Conservation (phyloP, 2,329 filamentous ascomycete species). For the Fusarium marasasianum region DNA sequence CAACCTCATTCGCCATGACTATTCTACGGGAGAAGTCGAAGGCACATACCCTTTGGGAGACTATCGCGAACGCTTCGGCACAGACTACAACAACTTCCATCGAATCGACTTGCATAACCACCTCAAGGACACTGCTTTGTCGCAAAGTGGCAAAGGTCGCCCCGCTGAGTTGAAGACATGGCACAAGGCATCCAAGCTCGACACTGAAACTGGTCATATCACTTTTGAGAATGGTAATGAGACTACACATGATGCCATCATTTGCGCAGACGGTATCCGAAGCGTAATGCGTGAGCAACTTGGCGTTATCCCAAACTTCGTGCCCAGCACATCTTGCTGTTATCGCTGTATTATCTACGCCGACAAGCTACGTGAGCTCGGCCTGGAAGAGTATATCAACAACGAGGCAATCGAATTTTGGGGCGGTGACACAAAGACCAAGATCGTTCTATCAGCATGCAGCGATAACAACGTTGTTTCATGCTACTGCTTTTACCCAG, state of each 20-base stretch:
- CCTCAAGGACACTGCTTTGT: conserved; percentile 2
- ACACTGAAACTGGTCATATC: neutral
- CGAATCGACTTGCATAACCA: conserved; percentile 12
- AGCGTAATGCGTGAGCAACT: conserved; percentile 12
- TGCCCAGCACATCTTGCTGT: conserved; percentile 11
- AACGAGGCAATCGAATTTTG: conserved; percentile 67
- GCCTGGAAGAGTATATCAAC: conserved; percentile 7
- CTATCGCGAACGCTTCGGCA: conserved; percentile 9
- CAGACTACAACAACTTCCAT: conserved; percentile 20
- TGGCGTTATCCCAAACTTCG: neutral
- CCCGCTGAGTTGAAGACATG: conserved; percentile 2
- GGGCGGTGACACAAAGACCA: conserved; percentile 66
- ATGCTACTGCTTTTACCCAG: conserved; percentile 73
- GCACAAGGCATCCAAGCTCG: neutral
- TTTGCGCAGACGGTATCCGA: conserved; percentile 11
- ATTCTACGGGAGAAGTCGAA: neutral
- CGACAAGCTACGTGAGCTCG: neutral
- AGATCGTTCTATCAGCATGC: conserved; percentile 72
- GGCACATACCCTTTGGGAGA: conserved; percentile 15
- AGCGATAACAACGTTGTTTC: conserved; percentile 67
- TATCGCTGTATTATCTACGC: conserved; percentile 16
- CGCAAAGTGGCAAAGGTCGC: neutral
- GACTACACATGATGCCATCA: conserved; percentile 8
- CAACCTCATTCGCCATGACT: conserved; percentile 19
- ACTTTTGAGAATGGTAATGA: conserved; percentile 1